phyloP scores from a whole-genome alignment of 2,329 filamentous ascomycete species.

The Dichotomopilus funicola region DNA sequence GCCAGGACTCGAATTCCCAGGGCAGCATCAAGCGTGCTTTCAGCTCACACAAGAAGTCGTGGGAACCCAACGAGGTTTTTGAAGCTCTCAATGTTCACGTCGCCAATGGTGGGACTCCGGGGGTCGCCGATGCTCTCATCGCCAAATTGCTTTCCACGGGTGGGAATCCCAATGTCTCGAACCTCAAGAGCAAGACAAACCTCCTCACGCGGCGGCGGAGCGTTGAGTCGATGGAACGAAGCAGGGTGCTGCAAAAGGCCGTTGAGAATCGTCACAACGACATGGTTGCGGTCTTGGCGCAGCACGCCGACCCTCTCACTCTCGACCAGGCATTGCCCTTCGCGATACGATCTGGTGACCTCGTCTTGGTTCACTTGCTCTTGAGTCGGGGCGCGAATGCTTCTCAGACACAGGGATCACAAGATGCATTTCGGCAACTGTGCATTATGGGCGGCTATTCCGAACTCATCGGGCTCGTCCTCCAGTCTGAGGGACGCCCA shows the following conservation, averaged over 20 bases:
- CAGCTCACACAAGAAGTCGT: constrained; percentile 43
- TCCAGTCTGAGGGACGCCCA: constrained; percentile 45
- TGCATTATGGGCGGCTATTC: constrained; percentile 41
- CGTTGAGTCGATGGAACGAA: constrained; percentile 44
- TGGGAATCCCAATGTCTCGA: constrained; percentile 43
- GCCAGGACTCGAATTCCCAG: constrained; percentile 26
- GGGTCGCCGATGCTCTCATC: constrained; percentile 51
- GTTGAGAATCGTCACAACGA: constrained; percentile 45
- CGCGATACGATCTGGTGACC: constrained; percentile 41
- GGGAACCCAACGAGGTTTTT: constrained; percentile 48
- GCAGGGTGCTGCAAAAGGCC: constrained; percentile 45
- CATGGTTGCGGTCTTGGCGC: constrained; percentile 48
- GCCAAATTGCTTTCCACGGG: constrained; percentile 43
- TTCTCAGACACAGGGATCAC: constrained; percentile 42
- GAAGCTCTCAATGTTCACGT: constrained; percentile 46
- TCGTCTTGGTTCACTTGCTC: constrained; percentile 40
- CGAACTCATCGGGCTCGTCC: constrained; percentile 41
- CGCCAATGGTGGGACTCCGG: constrained; percentile 42
- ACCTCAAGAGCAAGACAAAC: constrained; percentile 41
- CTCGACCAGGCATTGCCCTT: constrained; percentile 44
- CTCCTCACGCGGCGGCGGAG: constrained; percentile 45
- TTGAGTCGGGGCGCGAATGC: constrained; percentile 46
- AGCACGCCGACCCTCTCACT: constrained; percentile 45
- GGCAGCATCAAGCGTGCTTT: constrained; percentile 35
- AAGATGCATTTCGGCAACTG: constrained; percentile 47